Percentiles rank a stretch among this genome's conserved stretches.
Evolutionary conservation across 2,329 filamentous ascomycete genomes (phyloP).

Genomic region (Metarhizium sp.): DNA sequence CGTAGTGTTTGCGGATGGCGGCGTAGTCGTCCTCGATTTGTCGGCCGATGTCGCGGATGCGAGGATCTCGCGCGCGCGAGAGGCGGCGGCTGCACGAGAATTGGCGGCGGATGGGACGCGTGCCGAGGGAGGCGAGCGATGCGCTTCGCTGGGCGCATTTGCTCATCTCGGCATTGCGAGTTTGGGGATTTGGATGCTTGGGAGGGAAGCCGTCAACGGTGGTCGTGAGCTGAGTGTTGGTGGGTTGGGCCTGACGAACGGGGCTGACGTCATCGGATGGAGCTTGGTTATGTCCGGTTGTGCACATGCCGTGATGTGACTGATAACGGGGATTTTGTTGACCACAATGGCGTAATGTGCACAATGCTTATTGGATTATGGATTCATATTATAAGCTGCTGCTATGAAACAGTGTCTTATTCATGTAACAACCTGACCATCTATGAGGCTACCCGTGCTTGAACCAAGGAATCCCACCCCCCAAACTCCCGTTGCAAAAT

Average conservation of each 20-base stretch:
- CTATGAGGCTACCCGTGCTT: neutral
- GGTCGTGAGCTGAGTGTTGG: neutral
- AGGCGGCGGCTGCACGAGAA: neutral
- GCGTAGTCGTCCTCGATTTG: conserved; percentile 39
- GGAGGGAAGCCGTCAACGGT: neutral
- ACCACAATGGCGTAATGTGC: neutral
- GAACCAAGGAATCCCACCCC: neutral
- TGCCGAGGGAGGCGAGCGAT: neutral
- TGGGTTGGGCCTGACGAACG: neutral
- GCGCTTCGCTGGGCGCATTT: neutral
- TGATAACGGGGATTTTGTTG: neutral
- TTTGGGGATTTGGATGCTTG: neutral
- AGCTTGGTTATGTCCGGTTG: neutral
- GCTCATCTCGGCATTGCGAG: neutral
- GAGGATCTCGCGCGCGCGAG: conserved; percentile 3
- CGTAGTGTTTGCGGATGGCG: conserved; percentile 32
- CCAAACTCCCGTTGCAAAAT: neutral
- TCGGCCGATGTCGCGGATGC: conserved; percentile 1
- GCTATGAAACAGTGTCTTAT: neutral
- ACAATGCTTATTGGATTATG: neutral
- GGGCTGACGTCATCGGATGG: neutral
- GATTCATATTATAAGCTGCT: neutral
- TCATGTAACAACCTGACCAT: neutral
- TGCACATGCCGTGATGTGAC: neutral
- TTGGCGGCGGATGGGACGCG: neutral